phyloP scores from a whole-genome alignment of 2,329 filamentous ascomycete species.

The Hansfordia pulvinata region DNA sequence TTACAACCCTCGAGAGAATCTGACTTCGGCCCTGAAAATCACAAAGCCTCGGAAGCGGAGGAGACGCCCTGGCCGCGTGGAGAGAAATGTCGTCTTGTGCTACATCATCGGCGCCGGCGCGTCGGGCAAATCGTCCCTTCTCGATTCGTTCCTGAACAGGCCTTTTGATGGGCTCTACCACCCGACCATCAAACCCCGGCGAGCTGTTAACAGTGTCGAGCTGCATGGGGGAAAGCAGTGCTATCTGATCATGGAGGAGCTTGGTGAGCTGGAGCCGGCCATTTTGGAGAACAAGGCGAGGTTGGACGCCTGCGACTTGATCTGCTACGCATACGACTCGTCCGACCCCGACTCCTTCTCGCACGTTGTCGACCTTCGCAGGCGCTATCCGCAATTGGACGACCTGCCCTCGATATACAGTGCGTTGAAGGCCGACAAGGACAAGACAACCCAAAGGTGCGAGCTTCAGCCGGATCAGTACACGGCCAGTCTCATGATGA shows the following conservation, averaged over 20 bases:
- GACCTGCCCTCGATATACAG: constrained; percentile 86
- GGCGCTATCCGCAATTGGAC: constrained; percentile 70
- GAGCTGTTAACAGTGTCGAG: constrained; percentile 92
- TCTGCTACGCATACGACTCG: constrained; percentile 94
- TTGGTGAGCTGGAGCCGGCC: constrained; percentile 89
- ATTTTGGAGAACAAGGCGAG: constrained; percentile 86
- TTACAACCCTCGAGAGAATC: constrained; percentile 58
- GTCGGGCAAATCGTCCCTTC: constrained; percentile 80
- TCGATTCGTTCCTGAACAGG: constrained; percentile 83
- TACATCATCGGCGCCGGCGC: constrained; percentile 79
- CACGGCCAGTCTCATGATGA: constrained; percentile 73
- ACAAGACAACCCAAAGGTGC: constrained; percentile 91
- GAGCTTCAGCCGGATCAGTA: constrained; percentile 89
- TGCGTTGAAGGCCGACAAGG: constrained; percentile 85
- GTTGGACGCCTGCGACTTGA: constrained; percentile 81
- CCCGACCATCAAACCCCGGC: constrained; percentile 88
- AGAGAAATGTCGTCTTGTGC: constrained; percentile 87
- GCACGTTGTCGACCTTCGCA: constrained; percentile 72
- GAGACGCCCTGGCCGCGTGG: constrained; percentile 68
- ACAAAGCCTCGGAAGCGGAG: constrained; percentile 85
- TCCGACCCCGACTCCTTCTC: constrained; percentile 92
- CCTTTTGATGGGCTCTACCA: constrained; percentile 76
- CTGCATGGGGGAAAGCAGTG: constrained; percentile 92
- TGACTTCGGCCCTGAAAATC: constrained; percentile 76
- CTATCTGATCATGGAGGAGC: constrained; percentile 89